Base-by-base conservation (phyloP, 352 stramenopile species). In the Pythium dissimile region DNA sequence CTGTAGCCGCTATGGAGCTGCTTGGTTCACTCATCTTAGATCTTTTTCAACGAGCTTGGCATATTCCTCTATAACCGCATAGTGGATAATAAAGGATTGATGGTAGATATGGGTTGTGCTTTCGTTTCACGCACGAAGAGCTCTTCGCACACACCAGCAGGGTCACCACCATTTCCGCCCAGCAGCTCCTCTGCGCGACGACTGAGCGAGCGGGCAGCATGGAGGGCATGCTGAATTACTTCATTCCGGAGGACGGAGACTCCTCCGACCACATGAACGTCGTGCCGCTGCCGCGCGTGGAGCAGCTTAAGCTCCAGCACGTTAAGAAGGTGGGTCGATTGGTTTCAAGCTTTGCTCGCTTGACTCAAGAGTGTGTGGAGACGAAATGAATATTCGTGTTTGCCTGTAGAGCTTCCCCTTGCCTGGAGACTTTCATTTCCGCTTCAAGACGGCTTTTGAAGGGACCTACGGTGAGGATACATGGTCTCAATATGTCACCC, bases 221-320 rank as follows among this genome's bases (percentile, higher is more conserved):
- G 84, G 84, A 93, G 54, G 81, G 84, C 46, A 90, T 93, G 84
- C 74, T 94, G 46, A 92, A 94, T 68, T 94, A 94, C 69, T 92
- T 91, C 47, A 72, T 94, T 49, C 84, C 84, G 31, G 84, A 94
- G 59, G 84, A 94, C 68, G 84, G 84, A 34, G 84, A 94, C 64
- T 86, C 80, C 44, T 88, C 80, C 53, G 84, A 94, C 59, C 84
- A 94, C 69, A 58, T 92, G 56, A 94, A 94, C 61, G 79, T 94
- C 45, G 80, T 88, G 57, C 81, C 81, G 27, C 71, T 94, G 54
- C 84, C 84, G n/a, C 77, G 73, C 43, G 82, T 91, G 45, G 80
- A 90, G 11, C 71, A 84, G 62, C 66, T 92, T 38, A 76, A 74
- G 39, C 72, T 94, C 5, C 68, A 86, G 44, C 81, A 94, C 46